Evolutionary conservation across 441 rosid genomes (phyloP), one percentile per base, ranked within the genome.

Genomic region (Capsella rubella): DNA sequence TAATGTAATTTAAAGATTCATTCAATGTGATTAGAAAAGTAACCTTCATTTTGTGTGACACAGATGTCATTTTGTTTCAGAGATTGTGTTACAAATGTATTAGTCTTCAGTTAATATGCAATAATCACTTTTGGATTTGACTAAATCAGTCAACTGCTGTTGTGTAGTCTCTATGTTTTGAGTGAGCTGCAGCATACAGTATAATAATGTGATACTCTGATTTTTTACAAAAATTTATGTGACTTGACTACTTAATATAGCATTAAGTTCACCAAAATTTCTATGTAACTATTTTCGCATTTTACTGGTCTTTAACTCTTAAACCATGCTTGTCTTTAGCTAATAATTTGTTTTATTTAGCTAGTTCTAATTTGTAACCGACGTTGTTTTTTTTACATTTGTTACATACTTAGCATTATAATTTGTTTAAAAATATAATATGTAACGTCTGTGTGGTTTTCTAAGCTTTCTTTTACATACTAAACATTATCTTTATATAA

Each of bases 361-460:
- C n/a, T 14, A 3, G 39, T 15, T 75, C n/a, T n/a, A 45, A 28
- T 45, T 52, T 69, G 75, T 76, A 76, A 76, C 79, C 54, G 60
- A 63, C 79, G 0, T 32, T 61, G 21, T 15, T 43, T 56, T 56
- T 67, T 39, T 29, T 21, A 21, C 21, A 51, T 57, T 1, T 27
- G 3, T 66, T 58, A 59, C 53, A 46, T 43, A 40, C 7, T 40
- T 3, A 21, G 0, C 12, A 34, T 51, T 62, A 27, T 16, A 21
- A 21, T 51, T 11, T 42, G 5, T 10, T 18, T 55, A 12, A 43
- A 32, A 35, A 45, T 3, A 2, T 3, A 14, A 0, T 25, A 6
- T 67, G 63, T 58, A 74, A 74, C 73, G 78, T 32, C 1, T 55
- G 49, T 56, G 32, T 32, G 40, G 40, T 2, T 57, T 58, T 70